Evolutionary conservation across 345 rosid species (phyloP).

Genomic region (Euphorbia tirucalli): DNA sequence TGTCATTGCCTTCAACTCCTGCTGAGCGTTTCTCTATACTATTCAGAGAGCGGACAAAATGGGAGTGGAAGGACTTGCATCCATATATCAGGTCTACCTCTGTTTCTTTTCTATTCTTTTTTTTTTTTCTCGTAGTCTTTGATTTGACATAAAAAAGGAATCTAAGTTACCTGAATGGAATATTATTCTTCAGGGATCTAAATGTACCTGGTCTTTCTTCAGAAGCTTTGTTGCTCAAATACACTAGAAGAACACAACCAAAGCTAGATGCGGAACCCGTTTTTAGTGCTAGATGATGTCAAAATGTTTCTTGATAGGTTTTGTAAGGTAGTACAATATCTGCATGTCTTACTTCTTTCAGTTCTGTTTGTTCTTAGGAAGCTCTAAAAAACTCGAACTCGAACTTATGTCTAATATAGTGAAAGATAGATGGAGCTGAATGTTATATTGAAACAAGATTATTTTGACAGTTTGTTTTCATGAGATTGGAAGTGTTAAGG

Average conservation of each 20-base stretch:
- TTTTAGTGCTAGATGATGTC: conserved; percentile 61
- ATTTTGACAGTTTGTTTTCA: neutral
- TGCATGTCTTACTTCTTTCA: neutral
- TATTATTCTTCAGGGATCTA: conserved; percentile 58
- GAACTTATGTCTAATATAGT: neutral
- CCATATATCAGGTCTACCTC: conserved; percentile 69
- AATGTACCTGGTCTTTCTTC: conserved; percentile 75
- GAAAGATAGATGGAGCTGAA: neutral
- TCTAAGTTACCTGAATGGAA: neutral
- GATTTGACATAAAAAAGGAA: neutral
- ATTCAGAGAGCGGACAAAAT: conserved; percentile 68
- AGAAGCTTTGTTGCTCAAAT: conserved; percentile 82
- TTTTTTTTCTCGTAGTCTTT: neutral
- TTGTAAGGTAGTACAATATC: neutral
- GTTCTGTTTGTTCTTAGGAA: neutral
- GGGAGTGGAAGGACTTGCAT: conserved; percentile 90
- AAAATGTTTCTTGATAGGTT: neutral
- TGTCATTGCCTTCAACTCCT: conserved; percentile 70
- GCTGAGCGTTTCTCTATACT: conserved; percentile 63
- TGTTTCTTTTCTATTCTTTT: neutral
- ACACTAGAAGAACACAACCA: conserved; percentile 74
- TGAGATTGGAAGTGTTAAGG: too few relatives aligned
- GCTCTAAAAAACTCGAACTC: neutral
- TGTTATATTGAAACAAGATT: neutral
- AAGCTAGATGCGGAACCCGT: conserved; percentile 63